Evolutionary conservation across 1,284 basidiomycete species (phyloP), one percentile per base, ranked within the genome.

Genomic region (Boletus albobrunnescens): DNA sequence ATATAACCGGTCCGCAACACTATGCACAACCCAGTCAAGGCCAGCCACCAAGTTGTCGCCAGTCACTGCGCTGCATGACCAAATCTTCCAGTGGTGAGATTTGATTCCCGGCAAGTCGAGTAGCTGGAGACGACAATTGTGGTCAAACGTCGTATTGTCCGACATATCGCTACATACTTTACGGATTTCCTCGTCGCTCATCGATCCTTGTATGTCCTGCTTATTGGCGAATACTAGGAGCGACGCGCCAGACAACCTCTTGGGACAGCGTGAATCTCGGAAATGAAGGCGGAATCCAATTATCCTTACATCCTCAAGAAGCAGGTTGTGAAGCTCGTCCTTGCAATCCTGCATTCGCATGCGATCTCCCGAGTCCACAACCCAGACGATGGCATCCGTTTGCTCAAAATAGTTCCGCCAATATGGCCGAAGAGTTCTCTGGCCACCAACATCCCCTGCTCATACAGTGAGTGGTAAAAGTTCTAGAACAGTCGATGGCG

Each of bases 341-440:
- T 80, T 85, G 67, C 94, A 97, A 66, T 99, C 95, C 35, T 75
- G 69, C 76, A 98, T 89, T 48, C 96, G 79, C 68, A 91, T 78
- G 27, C 87, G 77, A 70, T 99, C 96, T 35, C 87, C 82, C 1
- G 91, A 94, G 71, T 99, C 96, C 28, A 99, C 94, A 14, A 99
- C 96, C 96, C 96, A 99, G 27, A 99, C 92, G 39, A 99, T 77
- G 4, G 91, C 95, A 70, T 99, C 96, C 6, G 96, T 99, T 68
- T 94, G 89, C 68, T 99, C 96, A 61, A 99, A 99, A 71, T 99
- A 99, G 69, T 99, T 99, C 27, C 93, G 77, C 96, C 96, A 99
- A 67, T 99, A 99, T 2, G 96, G 94, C 19, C 96, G 79, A 36
- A 99, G 80, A 0, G 93, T 95, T 44, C 87, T 82, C 68, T 99